Conservation (phyloP, 23 red algal genomes). For the Pyropia yezoensis region DNA sequence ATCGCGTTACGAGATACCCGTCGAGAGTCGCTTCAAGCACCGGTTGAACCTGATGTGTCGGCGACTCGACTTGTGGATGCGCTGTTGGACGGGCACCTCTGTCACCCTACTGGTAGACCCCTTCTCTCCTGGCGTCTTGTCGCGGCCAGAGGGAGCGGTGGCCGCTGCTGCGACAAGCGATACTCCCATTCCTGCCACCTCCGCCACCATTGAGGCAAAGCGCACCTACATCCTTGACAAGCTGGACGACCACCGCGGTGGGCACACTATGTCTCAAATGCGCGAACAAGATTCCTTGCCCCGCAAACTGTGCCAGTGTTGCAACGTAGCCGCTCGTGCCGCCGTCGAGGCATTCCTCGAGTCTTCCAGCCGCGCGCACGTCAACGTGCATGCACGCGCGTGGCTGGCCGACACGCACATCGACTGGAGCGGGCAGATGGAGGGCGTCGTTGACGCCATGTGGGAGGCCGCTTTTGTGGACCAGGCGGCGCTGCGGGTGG, state of each 20-base stretch:
- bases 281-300: background rate
- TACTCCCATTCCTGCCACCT: constrained; percentile 8
- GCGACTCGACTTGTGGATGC: no score
- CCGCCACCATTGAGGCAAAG: background rate
- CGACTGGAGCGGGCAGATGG: constrained; percentile 21
- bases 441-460: constrained; percentile 22
- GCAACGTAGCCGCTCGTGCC: constrained; percentile 1
- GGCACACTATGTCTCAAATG: constrained; percentile 12
- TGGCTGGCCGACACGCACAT: constrained; percentile 29
- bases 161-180: background rate
- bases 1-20: constrained; percentile 9
- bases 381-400: constrained; percentile 6
- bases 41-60: no score
- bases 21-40: no score
- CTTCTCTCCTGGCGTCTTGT: constrained; percentile 2
- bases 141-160: background rate
- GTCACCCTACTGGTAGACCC: no score
- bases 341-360: constrained; percentile 31
- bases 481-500: constrained; percentile 5
- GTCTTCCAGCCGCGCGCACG: constrained; percentile 12
- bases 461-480: constrained; percentile 36
- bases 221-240: constrained; percentile 16
- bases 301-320: constrained; percentile 7
- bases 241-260: constrained; percentile 12
- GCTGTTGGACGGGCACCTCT: no score